Conservation (phyloP, 805 yeast genomes). For the Wickerhamiella cacticola region DNA sequence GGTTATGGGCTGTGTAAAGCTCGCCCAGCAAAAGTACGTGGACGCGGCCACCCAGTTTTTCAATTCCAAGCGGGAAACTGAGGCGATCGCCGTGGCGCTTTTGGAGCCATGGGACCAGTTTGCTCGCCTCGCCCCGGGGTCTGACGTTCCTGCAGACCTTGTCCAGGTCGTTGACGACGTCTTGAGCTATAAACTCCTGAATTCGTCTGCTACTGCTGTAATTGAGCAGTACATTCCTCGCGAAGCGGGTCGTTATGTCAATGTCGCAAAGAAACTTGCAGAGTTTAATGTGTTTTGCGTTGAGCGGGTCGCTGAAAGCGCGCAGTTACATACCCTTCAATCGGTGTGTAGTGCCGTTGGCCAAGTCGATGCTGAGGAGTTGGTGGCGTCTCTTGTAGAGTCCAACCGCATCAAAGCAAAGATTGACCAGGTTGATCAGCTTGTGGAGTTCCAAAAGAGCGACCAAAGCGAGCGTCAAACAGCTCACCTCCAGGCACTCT, state of each 20-base stretch:
- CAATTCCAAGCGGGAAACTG: background rate
- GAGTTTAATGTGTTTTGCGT: slow-evolving; percentile 18
- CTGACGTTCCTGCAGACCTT: background rate
- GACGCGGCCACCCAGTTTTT: slow-evolving; percentile 12
- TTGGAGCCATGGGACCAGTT: slow-evolving; percentile 10
- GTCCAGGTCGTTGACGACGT: background rate
- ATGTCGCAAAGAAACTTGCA: slow-evolving; percentile 13
- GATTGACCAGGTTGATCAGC: slow-evolving; percentile 17
- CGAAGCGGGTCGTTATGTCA: background rate
- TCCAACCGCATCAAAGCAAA: slow-evolving; percentile 13
- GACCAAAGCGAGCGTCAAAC: background rate
- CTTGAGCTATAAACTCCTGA: background rate
- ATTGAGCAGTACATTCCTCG: background rate
- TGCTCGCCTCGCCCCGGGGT: background rate
- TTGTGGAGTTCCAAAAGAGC: slow-evolving; percentile 14
- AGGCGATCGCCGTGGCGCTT: slow-evolving; percentile 6
- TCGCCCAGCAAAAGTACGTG: slow-evolving; percentile 8
- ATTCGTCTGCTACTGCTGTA: background rate
- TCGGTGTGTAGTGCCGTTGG: slow-evolving; percentile 7
- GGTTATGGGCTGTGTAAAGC: slow-evolving; percentile 8
- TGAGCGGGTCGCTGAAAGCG: slow-evolving; percentile 16
- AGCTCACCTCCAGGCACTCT: slow-evolving; percentile 8
- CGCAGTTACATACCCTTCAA: slow-evolving; percentile 13
- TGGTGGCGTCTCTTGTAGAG: slow-evolving; percentile 15
- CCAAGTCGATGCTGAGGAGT: slow-evolving; percentile 9